Conservation (phyloP, 2,329 filamentous ascomycete species). For the Fusarium armeniacum region DNA sequence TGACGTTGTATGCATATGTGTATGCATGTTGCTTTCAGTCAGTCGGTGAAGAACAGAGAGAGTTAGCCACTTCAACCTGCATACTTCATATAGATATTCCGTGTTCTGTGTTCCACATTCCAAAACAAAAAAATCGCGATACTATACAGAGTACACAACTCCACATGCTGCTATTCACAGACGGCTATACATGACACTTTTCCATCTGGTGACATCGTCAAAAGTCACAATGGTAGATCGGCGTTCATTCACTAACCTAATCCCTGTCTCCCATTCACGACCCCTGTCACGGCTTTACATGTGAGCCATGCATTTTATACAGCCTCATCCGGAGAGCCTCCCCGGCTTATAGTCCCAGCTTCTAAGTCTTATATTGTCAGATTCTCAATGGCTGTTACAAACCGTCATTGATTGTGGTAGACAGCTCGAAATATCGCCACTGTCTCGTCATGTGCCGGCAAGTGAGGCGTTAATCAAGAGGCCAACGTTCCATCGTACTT, state of each 20-base stretch:
- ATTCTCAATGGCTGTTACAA: neutral
- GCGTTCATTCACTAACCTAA: constrained; percentile 1
- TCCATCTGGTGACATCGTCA: constrained; percentile 15
- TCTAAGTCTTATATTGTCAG: neutral
- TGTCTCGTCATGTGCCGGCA: constrained; percentile 9
- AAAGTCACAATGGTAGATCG: constrained; percentile 5
- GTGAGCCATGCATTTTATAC: constrained; percentile 21
- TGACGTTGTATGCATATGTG: constrained; percentile 3
- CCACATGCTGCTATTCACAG: neutral
- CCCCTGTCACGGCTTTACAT: constrained; percentile 20
- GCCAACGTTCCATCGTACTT: neutral
- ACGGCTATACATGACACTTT: neutral
- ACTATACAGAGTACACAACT: neutral
- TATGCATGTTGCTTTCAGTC: constrained; percentile 7
- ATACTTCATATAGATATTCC: neutral
- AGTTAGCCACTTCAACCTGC: neutral
- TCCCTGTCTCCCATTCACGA: constrained; percentile 19
- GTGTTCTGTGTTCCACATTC: neutral
- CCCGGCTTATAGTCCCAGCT: neutral
- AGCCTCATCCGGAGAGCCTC: constrained; percentile 21
- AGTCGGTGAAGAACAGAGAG: constrained; percentile 27
- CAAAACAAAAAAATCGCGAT: neutral
- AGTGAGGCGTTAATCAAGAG: constrained; percentile 18
- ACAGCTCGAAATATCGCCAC: neutral
- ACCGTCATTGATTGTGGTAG: neutral